Conservation (phyloP, 768 basidiomycete species). For the Myochromella boudieri region DNA sequence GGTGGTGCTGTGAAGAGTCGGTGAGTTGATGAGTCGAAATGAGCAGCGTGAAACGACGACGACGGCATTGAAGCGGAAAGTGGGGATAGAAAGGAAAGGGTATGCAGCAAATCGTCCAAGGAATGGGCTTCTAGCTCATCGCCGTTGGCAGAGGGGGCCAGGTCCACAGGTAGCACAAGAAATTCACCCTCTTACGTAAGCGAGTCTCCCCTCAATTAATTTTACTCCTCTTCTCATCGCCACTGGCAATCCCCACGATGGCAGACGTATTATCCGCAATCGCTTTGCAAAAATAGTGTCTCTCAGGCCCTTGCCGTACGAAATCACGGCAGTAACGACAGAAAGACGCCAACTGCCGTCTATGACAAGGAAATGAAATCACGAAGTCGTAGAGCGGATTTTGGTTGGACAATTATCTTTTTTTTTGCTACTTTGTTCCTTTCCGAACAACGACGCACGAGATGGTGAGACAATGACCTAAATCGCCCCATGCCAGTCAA, state of each 20-base stretch:
- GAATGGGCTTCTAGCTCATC: slow-evolving; percentile 1
- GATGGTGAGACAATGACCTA: too few species aligned
- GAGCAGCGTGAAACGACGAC: slow-evolving; percentile 13
- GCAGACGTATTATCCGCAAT: not conserved
- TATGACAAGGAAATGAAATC: slow-evolving; percentile 7
- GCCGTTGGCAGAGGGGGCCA: slow-evolving; percentile 2
- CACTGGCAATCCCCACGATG: not conserved
- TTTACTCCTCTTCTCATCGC: slow-evolving; percentile 7
- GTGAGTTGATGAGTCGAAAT: slow-evolving; percentile 16
- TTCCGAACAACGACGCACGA: too few species aligned
- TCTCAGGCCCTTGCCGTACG: too few species aligned
- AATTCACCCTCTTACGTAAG: slow-evolving; percentile 18
- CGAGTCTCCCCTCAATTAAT: slow-evolving; percentile 7
- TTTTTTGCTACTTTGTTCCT: too few species aligned
- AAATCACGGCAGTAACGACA: not conserved
- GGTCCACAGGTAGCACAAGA: not conserved
- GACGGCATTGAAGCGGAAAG: slow-evolving; percentile 21
- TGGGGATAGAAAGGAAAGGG: not conserved
- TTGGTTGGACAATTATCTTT: not conserved
- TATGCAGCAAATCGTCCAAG: slow-evolving; percentile 2
- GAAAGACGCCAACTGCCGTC: not conserved
- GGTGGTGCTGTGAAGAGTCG: slow-evolving; percentile 17
- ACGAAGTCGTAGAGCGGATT: not conserved
- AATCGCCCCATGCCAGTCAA: too few species aligned
- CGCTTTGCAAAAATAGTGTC: not conserved